These are phyloP conservation scores for Daldinia grandis DNA, from an alignment of 495 filamentous ascomycete species.

Conservation along the genomic window DNA sequence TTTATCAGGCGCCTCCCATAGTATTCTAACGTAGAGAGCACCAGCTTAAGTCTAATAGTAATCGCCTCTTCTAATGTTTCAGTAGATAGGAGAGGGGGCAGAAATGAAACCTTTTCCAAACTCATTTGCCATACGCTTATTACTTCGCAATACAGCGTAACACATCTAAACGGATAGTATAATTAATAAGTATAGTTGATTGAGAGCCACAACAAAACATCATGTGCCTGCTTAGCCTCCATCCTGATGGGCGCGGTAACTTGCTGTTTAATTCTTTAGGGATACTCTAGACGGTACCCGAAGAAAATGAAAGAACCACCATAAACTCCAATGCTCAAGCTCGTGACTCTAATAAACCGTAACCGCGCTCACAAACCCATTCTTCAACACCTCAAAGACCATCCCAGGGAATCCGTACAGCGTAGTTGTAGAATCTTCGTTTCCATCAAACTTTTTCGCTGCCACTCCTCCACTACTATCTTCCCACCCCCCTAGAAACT, in stretches of 20 bases:
- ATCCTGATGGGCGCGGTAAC: not conserved
- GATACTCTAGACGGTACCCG: not conserved
- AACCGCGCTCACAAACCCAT: constrained; percentile 84
- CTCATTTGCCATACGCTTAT: no score
- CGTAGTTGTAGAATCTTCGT: constrained; percentile 80
- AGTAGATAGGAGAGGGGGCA: not conserved
- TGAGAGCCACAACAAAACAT: no score
- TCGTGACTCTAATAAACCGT: constrained; percentile 76
- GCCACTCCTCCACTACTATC: constrained; percentile 63
- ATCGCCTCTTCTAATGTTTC: not conserved
- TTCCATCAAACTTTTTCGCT: constrained; percentile 57
- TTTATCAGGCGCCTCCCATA: no score
- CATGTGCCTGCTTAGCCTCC: not conserved
- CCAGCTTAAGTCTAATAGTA: not conserved
- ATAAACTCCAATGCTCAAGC: constrained; percentile 8
- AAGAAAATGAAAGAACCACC: constrained; percentile 5
- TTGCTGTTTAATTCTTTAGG: not conserved
- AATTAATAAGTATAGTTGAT: no score
- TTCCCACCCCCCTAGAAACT: constrained; percentile 90
- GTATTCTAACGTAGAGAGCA: no score
- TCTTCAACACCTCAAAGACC: constrained; percentile 95
- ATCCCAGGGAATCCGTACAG: constrained; percentile 93
- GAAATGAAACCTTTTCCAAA: no score
- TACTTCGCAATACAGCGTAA: no score
- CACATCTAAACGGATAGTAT: no score